Conservation (phyloP, 2,329 filamentous ascomycete genomes). For the Penicillium sp. region DNA sequence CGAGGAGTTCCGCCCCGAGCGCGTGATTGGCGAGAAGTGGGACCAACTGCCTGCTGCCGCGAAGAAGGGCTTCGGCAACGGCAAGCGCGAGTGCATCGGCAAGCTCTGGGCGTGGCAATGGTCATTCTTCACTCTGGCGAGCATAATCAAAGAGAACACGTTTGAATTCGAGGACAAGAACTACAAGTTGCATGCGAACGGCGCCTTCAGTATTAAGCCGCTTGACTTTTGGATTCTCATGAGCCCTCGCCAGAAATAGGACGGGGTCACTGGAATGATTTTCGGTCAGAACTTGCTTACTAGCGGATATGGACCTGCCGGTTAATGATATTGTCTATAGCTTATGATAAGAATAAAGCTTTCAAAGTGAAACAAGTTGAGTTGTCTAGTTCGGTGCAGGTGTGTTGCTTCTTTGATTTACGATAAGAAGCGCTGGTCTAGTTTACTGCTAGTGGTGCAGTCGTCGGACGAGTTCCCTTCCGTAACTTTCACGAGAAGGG, state of each 20-base stretch:
- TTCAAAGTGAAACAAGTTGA: neutral
- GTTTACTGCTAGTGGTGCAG: too few relatives aligned
- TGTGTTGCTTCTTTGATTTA: too few relatives aligned
- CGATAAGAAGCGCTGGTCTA: too few relatives aligned
- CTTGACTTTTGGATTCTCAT: constrained; percentile 37
- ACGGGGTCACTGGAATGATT: neutral
- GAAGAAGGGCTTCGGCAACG: constrained; percentile 68
- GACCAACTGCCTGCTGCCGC: constrained; percentile 56
- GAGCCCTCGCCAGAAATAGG: constrained; percentile 12
- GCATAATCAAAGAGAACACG: constrained; percentile 64
- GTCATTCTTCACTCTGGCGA: constrained; percentile 54
- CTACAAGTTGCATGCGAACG: constrained; percentile 39
- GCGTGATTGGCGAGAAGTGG: constrained; percentile 66
- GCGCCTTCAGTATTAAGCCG: constrained; percentile 51
- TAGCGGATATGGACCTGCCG: constrained; percentile 4
- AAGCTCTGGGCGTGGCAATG: constrained; percentile 69
- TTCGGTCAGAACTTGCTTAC: neutral
- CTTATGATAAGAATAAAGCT: neutral
- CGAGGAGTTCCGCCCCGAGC: constrained; percentile 61
- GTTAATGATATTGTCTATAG: constrained; percentile 3
- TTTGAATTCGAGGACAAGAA: constrained; percentile 56
- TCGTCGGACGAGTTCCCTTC: too few relatives aligned
- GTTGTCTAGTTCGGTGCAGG: neutral
- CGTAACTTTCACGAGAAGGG: too few relatives aligned
- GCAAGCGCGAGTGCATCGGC: constrained; percentile 64